Conservation (phyloP, 768 basidiomycete genomes). For the Albatrellus ellisii region DNA sequence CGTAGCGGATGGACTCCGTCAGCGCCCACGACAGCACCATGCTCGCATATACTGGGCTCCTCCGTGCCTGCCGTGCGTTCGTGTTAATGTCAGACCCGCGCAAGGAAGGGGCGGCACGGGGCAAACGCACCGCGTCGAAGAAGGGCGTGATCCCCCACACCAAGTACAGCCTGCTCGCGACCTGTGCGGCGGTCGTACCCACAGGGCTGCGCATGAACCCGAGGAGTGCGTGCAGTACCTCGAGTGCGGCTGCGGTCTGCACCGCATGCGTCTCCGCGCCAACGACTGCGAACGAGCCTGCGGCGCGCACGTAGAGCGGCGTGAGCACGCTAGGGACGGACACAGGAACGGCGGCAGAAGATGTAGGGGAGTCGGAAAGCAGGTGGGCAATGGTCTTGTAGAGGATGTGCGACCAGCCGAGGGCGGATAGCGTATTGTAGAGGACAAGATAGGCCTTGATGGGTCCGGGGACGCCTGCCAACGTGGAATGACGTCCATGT, state of each 20-base stretch:
- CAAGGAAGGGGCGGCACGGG: neutral
- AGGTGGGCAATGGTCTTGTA: constrained; percentile 9
- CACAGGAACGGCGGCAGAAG: constrained; percentile 19
- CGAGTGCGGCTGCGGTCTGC: constrained; percentile 75
- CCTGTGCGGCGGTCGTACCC: constrained; percentile 65
- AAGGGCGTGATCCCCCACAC: constrained; percentile 75
- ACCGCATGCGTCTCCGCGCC: constrained; percentile 54
- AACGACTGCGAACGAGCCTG: constrained; percentile 47
- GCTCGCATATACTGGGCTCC: constrained; percentile 70
- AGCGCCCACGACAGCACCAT: constrained; percentile 91
- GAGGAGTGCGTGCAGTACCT: constrained; percentile 68
- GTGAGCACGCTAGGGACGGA: constrained; percentile 26
- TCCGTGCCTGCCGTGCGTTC: constrained; percentile 33
- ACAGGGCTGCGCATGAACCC: constrained; percentile 74
- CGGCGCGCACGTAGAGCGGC: constrained; percentile 35
- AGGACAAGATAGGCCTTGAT: constrained; percentile 13
- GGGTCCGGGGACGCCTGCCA: neutral
- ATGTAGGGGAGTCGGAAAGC: constrained; percentile 4
- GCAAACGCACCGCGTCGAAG: constrained; percentile 44
- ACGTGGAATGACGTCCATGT: no score
- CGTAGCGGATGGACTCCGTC: constrained; percentile 86
- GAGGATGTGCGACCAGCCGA: constrained; percentile 10
- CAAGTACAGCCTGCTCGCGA: constrained; percentile 66
- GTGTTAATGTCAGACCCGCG: neutral
- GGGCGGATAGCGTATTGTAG: constrained; percentile 12